phyloP scores from a whole-genome alignment of 768 basidiomycete genomes.

The Rhizopogon vesiculosus region DNA sequence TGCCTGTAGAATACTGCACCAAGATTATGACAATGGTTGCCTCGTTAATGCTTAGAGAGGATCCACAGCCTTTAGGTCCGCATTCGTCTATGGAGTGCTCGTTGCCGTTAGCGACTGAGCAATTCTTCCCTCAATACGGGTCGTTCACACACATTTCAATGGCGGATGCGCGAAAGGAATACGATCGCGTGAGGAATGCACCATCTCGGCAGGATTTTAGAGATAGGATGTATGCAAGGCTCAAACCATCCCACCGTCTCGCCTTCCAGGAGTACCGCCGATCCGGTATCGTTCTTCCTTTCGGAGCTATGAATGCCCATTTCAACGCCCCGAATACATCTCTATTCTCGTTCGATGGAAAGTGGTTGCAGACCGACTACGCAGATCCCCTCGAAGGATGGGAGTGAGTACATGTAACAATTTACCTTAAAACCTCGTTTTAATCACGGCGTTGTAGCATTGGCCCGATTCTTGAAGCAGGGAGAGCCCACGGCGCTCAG shows the following conservation, averaged over 20 bases:
- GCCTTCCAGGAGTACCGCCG: conserved; percentile 35
- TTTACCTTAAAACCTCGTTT: background rate
- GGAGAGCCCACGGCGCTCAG: conserved; percentile 33
- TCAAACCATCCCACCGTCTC: conserved; percentile 42
- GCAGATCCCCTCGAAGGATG: conserved; percentile 46
- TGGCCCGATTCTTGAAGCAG: conserved; percentile 34
- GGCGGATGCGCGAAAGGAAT: conserved; percentile 25
- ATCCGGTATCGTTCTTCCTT: conserved; percentile 44
- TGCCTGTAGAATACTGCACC: conserved; percentile 30
- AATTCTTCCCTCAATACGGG: background rate
- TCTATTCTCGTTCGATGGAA: conserved; percentile 40
- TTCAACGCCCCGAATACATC: conserved; percentile 40
- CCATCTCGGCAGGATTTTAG: conserved; percentile 35
- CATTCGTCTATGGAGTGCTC: conserved; percentile 14
- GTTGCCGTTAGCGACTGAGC: conserved; percentile 3
- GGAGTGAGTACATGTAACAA: conserved; percentile 31
- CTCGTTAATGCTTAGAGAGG: conserved; percentile 8
- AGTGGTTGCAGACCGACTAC: conserved; percentile 37
- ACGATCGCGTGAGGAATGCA: conserved; percentile 29
- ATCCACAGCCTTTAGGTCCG: conserved; percentile 4
- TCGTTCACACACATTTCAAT: conserved; percentile 9
- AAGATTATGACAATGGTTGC: conserved; percentile 16
- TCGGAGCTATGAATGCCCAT: conserved; percentile 36
- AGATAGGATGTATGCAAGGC: conserved; percentile 33
- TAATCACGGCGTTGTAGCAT: conserved; percentile 23